Evolutionary conservation across 257 asterid genomes (phyloP).

Genomic region (Eucommia ulmoides): DNA sequence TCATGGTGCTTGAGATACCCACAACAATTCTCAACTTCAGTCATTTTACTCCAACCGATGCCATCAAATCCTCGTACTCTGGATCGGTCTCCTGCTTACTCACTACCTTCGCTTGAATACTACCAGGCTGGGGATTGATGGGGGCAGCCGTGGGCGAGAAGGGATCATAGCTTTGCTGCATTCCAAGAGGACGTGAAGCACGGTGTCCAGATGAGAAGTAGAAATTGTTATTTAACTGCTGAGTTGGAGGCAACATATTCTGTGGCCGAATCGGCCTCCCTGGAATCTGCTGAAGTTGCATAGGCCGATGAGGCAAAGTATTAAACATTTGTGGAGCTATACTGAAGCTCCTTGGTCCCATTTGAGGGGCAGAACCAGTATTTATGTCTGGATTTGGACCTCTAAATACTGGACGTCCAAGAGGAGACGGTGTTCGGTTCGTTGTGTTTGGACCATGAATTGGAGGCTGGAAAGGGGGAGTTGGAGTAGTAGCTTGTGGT

Average conservation of each 20-base stretch:
- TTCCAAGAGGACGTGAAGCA: constrained; percentile 28
- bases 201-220: constrained; percentile 27
- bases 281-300: constrained; percentile 46
- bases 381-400: constrained; percentile 18
- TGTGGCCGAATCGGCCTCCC: constrained; percentile 25
- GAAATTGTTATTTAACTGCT: constrained; percentile 27
- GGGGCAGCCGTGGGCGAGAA: constrained; percentile 53
- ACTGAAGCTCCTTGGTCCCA: constrained; percentile 28
- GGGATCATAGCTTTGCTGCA: constrained; percentile 69
- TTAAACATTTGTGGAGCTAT: constrained; percentile 26
- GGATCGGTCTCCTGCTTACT: constrained; percentile 52
- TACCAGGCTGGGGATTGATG: constrained; percentile 32
- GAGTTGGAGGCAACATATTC: constrained; percentile 32
- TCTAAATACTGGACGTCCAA: constrained; percentile 30
- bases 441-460: constrained; percentile 23
- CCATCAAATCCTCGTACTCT: constrained; percentile 79
- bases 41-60: constrained; percentile 72
- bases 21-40: neutral
- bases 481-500: constrained; percentile 25
- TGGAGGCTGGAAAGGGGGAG: constrained; percentile 31
- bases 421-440: constrained; percentile 23
- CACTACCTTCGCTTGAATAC: constrained; percentile 24
- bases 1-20: too few relatives aligned
- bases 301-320: constrained; percentile 42
- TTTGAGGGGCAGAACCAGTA: constrained; percentile 14